These are phyloP conservation scores for Trichoderma semiorbis DNA, from an alignment of 2,329 filamentous ascomycete species.

Conservation along the genomic window DNA sequence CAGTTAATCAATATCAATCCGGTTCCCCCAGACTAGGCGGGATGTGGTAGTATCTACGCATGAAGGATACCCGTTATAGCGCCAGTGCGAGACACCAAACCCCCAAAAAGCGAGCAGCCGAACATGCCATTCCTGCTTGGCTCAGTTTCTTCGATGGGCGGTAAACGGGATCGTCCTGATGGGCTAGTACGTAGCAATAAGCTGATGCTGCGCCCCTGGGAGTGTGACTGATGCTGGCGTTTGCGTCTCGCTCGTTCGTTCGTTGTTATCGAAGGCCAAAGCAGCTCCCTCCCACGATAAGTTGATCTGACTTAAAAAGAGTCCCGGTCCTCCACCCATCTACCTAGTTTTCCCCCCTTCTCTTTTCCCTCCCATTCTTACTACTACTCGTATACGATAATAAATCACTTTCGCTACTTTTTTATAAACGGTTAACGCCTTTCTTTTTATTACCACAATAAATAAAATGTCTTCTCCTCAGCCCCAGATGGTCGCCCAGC, in stretches of 20 bases:
- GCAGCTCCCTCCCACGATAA: conserved; percentile 7
- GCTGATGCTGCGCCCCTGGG: conserved; percentile 18
- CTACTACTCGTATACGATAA: not conserved
- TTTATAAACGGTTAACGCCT: not conserved
- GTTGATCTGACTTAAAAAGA: conserved; percentile 4
- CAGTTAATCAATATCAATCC: not conserved
- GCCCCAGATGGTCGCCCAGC: conserved; percentile 34
- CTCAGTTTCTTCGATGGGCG: no score
- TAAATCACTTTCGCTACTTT: not conserved
- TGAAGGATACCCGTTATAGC: not conserved
- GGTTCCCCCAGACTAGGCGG: not conserved
- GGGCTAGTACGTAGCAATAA: conserved; percentile 7
- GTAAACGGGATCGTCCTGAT: not conserved
- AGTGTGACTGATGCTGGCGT: not conserved
- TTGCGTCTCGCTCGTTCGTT: not conserved
- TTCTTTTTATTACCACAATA: not conserved
- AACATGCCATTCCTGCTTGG: no score
- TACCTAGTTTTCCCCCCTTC: not conserved
- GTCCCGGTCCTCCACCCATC: not conserved
- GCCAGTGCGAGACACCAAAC: not conserved
- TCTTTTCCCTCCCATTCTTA: not conserved
- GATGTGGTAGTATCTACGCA: not conserved
- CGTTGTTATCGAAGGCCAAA: not conserved
- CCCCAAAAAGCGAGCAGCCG: no score
- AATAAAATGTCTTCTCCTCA: conserved; percentile 19